Evolutionary conservation across 2,329 filamentous ascomycete species (phyloP).

Genomic region (Epichloe sibirici): DNA sequence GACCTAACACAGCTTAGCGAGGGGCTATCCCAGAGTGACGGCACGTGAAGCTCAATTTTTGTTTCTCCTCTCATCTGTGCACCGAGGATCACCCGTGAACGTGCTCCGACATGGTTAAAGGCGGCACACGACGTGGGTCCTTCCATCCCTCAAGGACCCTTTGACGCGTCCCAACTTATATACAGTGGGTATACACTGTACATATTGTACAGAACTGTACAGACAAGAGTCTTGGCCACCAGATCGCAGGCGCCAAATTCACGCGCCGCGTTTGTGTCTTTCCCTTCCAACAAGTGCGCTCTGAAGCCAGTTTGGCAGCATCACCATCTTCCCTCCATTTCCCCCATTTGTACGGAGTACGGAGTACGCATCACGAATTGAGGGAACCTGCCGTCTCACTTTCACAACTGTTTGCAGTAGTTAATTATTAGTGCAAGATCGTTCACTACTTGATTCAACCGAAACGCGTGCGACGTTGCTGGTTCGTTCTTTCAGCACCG

Average conservation of each 20-base stretch:
- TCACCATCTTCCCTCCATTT: too few relatives aligned
- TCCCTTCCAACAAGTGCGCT: background rate
- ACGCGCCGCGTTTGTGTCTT: constrained; percentile 1
- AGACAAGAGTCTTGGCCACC: too few relatives aligned
- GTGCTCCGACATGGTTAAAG: too few relatives aligned
- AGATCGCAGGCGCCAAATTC: constrained; percentile 2
- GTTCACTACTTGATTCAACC: background rate
- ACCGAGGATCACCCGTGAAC: background rate
- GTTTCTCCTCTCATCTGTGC: background rate
- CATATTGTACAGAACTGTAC: too few relatives aligned
- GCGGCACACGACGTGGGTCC: background rate
- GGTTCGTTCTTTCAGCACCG: background rate
- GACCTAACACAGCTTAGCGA: background rate
- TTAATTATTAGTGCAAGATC: background rate
- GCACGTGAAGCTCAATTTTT: background rate
- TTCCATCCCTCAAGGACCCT: background rate
- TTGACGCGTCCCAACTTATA: constrained; percentile 2
- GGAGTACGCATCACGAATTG: background rate
- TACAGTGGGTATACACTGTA: too few relatives aligned
- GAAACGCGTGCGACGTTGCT: background rate
- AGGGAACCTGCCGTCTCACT: background rate
- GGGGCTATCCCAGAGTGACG: background rate
- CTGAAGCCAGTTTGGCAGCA: background rate
- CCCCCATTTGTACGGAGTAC: background rate
- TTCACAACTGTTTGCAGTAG: background rate